phyloP scores from a whole-genome alignment of 768 basidiomycete genomes.

The Phlegmacium glaucopus region DNA sequence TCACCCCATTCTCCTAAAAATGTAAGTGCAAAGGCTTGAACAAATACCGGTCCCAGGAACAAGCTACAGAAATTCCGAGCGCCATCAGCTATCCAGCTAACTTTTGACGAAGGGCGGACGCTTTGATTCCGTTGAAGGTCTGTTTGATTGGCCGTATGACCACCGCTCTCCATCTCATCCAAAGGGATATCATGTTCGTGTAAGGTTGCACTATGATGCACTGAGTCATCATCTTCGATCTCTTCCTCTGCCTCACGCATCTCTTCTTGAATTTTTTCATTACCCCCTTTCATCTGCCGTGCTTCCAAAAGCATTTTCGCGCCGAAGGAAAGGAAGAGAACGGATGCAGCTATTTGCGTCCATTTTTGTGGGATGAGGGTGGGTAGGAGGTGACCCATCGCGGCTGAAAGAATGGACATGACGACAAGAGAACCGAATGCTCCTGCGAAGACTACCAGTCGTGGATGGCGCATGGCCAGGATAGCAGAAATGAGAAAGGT shows the following conservation, averaged over 20 bases:
- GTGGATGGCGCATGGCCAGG: conserved; percentile 89
- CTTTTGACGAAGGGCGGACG: conserved; percentile 13
- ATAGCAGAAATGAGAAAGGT: conserved; percentile 86
- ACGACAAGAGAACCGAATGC: conserved; percentile 84
- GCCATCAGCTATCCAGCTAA: conserved; percentile 45
- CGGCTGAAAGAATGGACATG: conserved; percentile 93
- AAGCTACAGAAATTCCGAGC: conserved; percentile 79
- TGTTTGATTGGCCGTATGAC: conserved; percentile 11
- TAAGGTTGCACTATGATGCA: conserved; percentile 30
- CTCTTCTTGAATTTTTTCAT: conserved; percentile 85
- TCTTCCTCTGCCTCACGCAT: conserved; percentile 97
- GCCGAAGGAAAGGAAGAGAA: conserved; percentile 90
- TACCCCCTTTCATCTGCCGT: conserved; percentile 71
- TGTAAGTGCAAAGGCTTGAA: conserved; percentile 91
- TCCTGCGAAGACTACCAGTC: conserved; percentile 81
- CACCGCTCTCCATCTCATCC: conserved; percentile 75
- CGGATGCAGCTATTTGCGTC: conserved; percentile 71
- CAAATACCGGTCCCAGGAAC: conserved; percentile 88
- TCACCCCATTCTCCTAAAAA: conserved; percentile 99
- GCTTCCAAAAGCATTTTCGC: conserved; percentile 87
- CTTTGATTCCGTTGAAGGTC: neutral
- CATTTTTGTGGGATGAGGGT: conserved; percentile 67
- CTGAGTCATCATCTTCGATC: conserved; percentile 76
- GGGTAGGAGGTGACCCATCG: conserved; percentile 88
- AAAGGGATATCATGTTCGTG: conserved; percentile 52